These are phyloP conservation scores for Lycium barbarum DNA, from an alignment of 257 asterid genomes.

Conservation along the genomic window DNA sequence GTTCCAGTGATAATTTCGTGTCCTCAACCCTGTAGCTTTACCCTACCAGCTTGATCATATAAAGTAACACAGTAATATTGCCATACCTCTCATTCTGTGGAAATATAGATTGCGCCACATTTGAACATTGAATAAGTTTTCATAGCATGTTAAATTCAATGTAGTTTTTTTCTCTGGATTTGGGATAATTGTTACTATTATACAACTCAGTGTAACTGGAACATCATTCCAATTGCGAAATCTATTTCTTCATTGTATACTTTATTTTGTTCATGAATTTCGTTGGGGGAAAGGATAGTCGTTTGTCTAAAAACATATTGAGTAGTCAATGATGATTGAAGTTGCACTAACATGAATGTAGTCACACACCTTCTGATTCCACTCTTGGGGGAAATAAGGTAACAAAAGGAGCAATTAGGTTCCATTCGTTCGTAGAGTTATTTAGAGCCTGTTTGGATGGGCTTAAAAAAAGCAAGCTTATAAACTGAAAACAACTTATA, in stretches of 20 bases:
- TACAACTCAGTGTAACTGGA: background rate
- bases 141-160: background rate
- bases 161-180: background rate
- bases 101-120: background rate
- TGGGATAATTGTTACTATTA: background rate
- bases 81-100: background rate
- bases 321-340: background rate
- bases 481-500: too few relatives aligned
- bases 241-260: background rate
- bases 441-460: background rate
- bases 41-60: background rate
- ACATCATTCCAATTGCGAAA: background rate
- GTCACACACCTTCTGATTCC: background rate
- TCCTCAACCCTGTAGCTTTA: background rate
- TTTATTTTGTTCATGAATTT: background rate
- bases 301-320: background rate
- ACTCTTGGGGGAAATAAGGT: background rate
- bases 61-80: background rate
- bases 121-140: background rate
- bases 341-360: background rate
- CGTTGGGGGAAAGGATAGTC: background rate
- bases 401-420: background rate
- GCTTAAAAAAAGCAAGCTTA: too few relatives aligned
- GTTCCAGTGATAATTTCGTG: background rate
- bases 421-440: background rate